Percentiles rank a stretch among this genome's conserved stretches.
These are phyloP conservation scores for Bauhinia variegata DNA, from an alignment of 306 rosid genomes.

Conservation along the genomic window DNA sequence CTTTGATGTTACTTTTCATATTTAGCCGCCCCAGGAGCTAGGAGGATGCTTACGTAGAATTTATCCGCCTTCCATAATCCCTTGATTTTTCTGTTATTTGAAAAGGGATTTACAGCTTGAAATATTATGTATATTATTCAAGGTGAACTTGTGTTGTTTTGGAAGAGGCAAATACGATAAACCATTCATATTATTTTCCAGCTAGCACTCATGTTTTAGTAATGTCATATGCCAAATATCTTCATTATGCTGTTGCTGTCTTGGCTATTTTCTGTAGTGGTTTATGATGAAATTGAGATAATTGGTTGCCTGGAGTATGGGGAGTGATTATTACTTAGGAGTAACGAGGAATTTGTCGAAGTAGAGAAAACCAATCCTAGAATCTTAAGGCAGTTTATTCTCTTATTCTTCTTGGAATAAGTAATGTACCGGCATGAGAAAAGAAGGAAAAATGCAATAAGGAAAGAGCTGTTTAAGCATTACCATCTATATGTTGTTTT, in stretches of 20 bases:
- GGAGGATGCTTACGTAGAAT: neutral
- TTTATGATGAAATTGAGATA: neutral
- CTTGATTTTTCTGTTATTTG: neutral
- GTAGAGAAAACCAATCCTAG: neutral
- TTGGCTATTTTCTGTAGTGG: neutral
- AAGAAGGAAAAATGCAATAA: neutral
- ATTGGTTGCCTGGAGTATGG: neutral
- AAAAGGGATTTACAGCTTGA: neutral
- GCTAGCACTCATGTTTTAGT: neutral
- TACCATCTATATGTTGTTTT: slow-evolving; percentile 2
- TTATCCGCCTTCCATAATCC: neutral
- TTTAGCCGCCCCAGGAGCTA: too few relatives aligned
- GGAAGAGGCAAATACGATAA: neutral
- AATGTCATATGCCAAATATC: slow-evolving; percentile 1
- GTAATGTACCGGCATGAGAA: neutral
- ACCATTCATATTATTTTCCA: neutral
- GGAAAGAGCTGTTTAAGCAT: slow-evolving; percentile 23
- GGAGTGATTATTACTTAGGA: slow-evolving; percentile 11
- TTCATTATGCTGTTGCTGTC: too few relatives aligned
- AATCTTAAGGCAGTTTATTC: neutral
- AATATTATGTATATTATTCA: too few relatives aligned
- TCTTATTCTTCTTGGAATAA: neutral
- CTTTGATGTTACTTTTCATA: too few relatives aligned
- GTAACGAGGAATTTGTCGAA: neutral
- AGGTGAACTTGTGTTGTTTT: too few relatives aligned